These are phyloP conservation scores for Botryobasidium botryosum DNA, from an alignment of 768 basidiomycete genomes.

Conservation along the genomic window DNA sequence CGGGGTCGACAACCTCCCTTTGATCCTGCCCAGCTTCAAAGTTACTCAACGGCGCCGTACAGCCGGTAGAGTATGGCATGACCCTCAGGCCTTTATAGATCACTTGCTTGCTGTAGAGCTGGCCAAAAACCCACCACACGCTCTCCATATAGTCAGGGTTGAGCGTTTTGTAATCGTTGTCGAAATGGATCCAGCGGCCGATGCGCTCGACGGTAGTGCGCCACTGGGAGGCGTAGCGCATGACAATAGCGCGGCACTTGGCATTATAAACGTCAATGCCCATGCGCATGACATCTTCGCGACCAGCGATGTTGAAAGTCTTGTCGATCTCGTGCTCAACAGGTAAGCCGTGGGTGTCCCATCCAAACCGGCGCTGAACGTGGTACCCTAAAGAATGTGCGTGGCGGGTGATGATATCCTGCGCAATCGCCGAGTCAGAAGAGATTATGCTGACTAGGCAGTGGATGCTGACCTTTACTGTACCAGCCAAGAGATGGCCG, in stretches of 20 bases:
- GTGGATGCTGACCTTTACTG: slow-evolving; percentile 58
- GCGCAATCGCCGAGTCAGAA: background rate
- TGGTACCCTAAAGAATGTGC: slow-evolving; percentile 85
- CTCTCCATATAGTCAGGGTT: slow-evolving; percentile 91
- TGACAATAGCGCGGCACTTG: slow-evolving; percentile 91
- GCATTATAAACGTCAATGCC: slow-evolving; percentile 97
- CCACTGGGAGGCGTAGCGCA: slow-evolving; percentile 94
- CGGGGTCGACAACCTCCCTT: slow-evolving; percentile 86
- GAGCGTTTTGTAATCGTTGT: slow-evolving; percentile 97
- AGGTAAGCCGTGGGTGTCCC: slow-evolving; percentile 97
- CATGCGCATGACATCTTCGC: slow-evolving; percentile 85
- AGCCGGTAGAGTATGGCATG: slow-evolving; percentile 96
- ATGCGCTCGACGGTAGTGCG: slow-evolving; percentile 87
- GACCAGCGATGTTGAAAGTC: slow-evolving; percentile 76
- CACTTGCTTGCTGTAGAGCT: slow-evolving; percentile 76
- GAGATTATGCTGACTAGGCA: slow-evolving; percentile 7
- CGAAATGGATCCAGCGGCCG: slow-evolving; percentile 99
- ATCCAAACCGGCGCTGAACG: slow-evolving; percentile 87
- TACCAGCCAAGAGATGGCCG: slow-evolving; percentile 83
- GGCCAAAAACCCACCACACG: slow-evolving; percentile 97
- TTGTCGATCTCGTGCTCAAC: slow-evolving; percentile 99
- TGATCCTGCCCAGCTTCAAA: slow-evolving; percentile 92
- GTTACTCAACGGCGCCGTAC: slow-evolving; percentile 90
- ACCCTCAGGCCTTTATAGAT: slow-evolving; percentile 92
- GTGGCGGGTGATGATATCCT: slow-evolving; percentile 93